phyloP scores from a whole-genome alignment of 805 yeast genomes.

The Cyberlindnera mrakii region DNA sequence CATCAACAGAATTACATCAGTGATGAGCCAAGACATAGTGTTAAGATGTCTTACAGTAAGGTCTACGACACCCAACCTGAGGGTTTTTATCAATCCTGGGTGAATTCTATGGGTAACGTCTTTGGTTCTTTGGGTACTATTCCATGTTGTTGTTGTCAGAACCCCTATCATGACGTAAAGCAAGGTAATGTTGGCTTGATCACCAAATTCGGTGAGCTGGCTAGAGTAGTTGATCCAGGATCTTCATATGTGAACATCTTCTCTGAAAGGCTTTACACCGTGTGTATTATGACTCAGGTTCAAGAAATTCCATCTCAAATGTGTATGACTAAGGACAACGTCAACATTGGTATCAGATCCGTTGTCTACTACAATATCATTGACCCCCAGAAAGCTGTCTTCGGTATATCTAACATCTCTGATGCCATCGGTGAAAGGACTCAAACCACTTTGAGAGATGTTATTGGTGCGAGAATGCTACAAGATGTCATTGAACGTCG shows the following conservation, averaged over 20 bases:
- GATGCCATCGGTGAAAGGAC: conserved; percentile 59
- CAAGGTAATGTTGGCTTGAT: conserved; percentile 69
- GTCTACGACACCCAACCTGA: conserved; percentile 33
- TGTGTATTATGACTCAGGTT: conserved; percentile 51
- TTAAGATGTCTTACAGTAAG: conserved; percentile 29
- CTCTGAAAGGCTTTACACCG: conserved; percentile 47
- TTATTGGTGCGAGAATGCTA: conserved; percentile 55
- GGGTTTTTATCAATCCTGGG: conserved; percentile 36
- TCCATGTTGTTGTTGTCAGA: conserved; percentile 44
- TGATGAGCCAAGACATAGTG: conserved; percentile 1
- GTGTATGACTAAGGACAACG: conserved; percentile 69
- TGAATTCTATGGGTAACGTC: conserved; percentile 35
- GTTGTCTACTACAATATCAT: conserved; percentile 62
- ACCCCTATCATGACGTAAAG: conserved; percentile 53
- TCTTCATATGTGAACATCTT: conserved; percentile 58
- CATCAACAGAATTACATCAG: neutral
- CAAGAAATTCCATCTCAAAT: conserved; percentile 61
- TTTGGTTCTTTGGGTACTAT: conserved; percentile 35
- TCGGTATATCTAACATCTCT: conserved; percentile 47
- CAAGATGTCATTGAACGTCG: conserved; percentile 72
- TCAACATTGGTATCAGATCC: conserved; percentile 53
- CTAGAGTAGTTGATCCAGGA: conserved; percentile 66
- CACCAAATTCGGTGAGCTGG: conserved; percentile 59
- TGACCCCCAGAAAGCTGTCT: conserved; percentile 62
- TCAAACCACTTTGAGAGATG: conserved; percentile 69